A percentile compares a stretch with the other conserved stretches of the same genome.
Evolutionary conservation across 2,329 filamentous ascomycete species (phyloP).

Genomic region (Phialemoniopsis sp.): DNA sequence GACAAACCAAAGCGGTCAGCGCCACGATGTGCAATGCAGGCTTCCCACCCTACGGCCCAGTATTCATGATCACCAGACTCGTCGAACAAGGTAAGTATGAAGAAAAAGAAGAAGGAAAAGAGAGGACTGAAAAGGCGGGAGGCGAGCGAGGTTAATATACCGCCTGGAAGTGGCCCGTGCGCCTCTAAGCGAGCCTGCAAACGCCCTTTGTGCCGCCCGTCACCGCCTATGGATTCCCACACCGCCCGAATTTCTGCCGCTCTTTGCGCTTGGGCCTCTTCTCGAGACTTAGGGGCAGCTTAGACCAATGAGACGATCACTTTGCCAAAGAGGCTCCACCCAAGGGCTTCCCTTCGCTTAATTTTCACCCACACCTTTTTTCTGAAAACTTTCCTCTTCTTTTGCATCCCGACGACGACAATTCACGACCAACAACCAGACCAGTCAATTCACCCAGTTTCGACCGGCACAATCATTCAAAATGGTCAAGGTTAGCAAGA

Average conservation of each 20-base stretch:
- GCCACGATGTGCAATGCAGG: conserved; percentile 52
- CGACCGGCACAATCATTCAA: conserved; percentile 25
- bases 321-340: too few species aligned
- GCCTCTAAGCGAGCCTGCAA: too few species aligned
- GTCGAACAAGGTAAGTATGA: conserved; percentile 41
- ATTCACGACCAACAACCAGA: conserved; percentile 1
- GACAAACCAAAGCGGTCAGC: conserved; percentile 42
- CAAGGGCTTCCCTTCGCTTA: too few species aligned
- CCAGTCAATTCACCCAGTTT: conserved; percentile 11
- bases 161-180: too few species aligned
- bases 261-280: too few species aligned
- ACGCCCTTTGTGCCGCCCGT: too few species aligned
- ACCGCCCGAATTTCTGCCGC: too few species aligned
- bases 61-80: conserved; percentile 36
- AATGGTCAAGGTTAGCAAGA: conserved; percentile 69
- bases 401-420: neutral
- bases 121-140: neutral
- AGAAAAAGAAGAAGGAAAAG: conserved; percentile 3
- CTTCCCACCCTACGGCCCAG: conserved; percentile 32
- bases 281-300: too few species aligned
- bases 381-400: neutral
- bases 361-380: conserved; percentile 1
- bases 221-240: too few species aligned
- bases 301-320: too few species aligned
- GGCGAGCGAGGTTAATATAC: neutral